Evolutionary conservation across 306 rosid genomes (phyloP).

Genomic region (Cucurbita argyrosperma): DNA sequence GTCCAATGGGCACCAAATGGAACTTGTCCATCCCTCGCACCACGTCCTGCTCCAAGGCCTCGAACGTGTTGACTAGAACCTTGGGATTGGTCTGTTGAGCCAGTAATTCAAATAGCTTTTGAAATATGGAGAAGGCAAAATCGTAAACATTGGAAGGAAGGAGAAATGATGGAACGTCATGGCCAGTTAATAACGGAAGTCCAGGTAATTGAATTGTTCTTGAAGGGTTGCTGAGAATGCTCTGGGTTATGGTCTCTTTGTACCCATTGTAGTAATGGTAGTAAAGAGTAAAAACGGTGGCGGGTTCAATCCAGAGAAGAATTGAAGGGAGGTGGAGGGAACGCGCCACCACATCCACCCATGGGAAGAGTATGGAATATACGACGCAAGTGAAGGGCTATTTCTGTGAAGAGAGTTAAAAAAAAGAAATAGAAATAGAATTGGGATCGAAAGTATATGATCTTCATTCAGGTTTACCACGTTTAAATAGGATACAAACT

Average conservation of each 20-base stretch:
- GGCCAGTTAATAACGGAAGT: neutral
- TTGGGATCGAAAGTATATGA: no score
- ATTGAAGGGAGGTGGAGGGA: neutral
- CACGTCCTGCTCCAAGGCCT: slow-evolving; percentile 14
- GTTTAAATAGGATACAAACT: no score
- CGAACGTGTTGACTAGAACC: slow-evolving; percentile 14
- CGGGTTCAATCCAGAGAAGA: neutral
- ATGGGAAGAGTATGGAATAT: slow-evolving; percentile 13
- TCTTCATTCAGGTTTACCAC: neutral
- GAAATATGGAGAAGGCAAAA: neutral
- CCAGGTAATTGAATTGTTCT: neutral
- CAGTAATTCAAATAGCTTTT: neutral
- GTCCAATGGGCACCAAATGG: slow-evolving; percentile 30
- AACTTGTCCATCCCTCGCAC: neutral
- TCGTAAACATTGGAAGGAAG: neutral
- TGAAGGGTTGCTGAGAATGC: neutral
- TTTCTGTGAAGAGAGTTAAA: no score
- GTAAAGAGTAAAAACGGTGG: neutral
- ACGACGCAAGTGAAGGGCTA: slow-evolving; percentile 9
- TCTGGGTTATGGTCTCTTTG: neutral
- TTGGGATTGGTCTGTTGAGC: neutral
- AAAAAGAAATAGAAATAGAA: no score
- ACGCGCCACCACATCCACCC: slow-evolving; percentile 12
- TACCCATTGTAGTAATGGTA: neutral
- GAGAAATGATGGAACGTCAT: slow-evolving; percentile 10